These are phyloP conservation scores for Ophiostoma ulmi DNA, from an alignment of 2,329 filamentous ascomycete genomes.

Conservation along the genomic window DNA sequence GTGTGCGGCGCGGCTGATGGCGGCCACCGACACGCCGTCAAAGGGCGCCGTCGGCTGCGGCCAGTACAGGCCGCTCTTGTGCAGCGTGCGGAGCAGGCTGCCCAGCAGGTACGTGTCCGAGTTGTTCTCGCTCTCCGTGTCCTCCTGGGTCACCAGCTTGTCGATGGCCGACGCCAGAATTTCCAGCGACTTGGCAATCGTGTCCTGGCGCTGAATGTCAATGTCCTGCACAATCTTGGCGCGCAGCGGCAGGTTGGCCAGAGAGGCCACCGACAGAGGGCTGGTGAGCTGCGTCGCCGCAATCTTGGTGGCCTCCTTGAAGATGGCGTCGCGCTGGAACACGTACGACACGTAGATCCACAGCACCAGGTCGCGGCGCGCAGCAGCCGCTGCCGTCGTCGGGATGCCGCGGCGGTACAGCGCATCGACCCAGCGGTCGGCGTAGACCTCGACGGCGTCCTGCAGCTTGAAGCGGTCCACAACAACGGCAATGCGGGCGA, in stretches of 20 bases:
- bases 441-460: slow-evolving; percentile 41
- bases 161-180: slow-evolving; percentile 30
- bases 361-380: slow-evolving; percentile 29
- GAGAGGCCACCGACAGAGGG: slow-evolving; percentile 25
- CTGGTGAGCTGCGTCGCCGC: slow-evolving; percentile 30
- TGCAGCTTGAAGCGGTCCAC: slow-evolving; percentile 41
- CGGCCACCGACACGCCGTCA: slow-evolving; percentile 30
- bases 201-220: slow-evolving; percentile 31
- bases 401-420: slow-evolving; percentile 27
- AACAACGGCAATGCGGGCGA: slow-evolving; percentile 43
- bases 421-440: slow-evolving; percentile 38
- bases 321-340: slow-evolving; percentile 31
- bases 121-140: slow-evolving; percentile 25
- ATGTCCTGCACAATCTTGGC: slow-evolving; percentile 33
- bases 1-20: slow-evolving; percentile 28
- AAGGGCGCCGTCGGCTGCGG: slow-evolving; percentile 31
- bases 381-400: slow-evolving; percentile 25
- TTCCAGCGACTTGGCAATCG: slow-evolving; percentile 29
- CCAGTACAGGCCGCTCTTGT: slow-evolving; percentile 29
- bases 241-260: slow-evolving; percentile 31
- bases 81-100: slow-evolving; percentile 32
- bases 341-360: slow-evolving; percentile 35
- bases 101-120: slow-evolving; percentile 33
- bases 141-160: slow-evolving; percentile 23
- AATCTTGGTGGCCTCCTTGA: slow-evolving; percentile 30